Evolutionary conservation across 345 rosid species (phyloP), one percentile per base, ranked within the genome.

Genomic region (Clausena lansium): DNA sequence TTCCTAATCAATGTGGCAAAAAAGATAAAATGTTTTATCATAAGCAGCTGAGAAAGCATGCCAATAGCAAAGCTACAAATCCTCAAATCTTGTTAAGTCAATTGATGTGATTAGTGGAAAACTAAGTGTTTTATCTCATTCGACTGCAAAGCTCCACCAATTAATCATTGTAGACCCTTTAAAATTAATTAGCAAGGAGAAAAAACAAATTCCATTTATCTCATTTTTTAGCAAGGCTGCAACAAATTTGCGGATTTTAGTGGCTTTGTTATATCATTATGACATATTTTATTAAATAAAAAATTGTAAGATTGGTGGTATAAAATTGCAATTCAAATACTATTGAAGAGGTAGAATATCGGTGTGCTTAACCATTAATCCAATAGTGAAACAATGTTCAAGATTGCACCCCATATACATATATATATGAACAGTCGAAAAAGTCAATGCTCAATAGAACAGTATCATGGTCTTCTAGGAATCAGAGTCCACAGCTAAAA

Each of bases 41-140:
- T 4, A 52, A 17, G 57, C 57, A 61, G 20, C 52, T n/a, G 20
- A 25, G 14, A 73, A 59, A 73, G 39, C 60, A 15, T 32, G 24
- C 70, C 24, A 24, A 32, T 50, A 20, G 14, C 67, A 78, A 79
- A 78, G 54, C 69, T 81, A 75, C 83, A 86, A 80, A 76, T 33
- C 28, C 28, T n/a, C 24, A 70, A 33, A 75, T 81, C 72, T 70
- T 60, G 59, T 81, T 71, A 57, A 41, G 41, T 82, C 85, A 71
- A 72, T 78, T 80, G 86, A 82, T 84, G 83, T 81, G 85, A 86
- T 82, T 78, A 80, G 57, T 11, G 36, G 54, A 81, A 74, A 74
- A 73, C 59, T 52, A 76, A 58, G 72, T 38, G 50, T 72, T 67
- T 45, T 38, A 71, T 73, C 67, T 28, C 60, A 52, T 52, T 65